phyloP scores from a whole-genome alignment of 495 filamentous ascomycete species.

The Penicillium daleae region DNA sequence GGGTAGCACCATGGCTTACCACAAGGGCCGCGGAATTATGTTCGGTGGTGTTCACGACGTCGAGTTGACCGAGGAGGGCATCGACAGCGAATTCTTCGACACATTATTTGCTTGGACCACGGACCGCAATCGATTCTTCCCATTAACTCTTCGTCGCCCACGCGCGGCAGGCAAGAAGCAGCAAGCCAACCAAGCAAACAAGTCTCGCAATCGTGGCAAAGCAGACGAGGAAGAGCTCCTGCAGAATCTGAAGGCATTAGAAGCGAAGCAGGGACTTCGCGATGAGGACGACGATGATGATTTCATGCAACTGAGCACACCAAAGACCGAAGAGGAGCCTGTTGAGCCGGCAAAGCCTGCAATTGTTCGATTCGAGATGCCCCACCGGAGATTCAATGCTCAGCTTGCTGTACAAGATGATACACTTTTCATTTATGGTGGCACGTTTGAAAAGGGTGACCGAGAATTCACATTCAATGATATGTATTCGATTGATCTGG shows the following conservation, averaged over 20 bases:
- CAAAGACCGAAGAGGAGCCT: constrained; percentile 56
- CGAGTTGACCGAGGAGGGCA: constrained; percentile 90
- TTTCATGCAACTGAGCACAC: constrained; percentile 41
- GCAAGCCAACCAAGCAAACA: constrained; percentile 57
- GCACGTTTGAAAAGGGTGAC: constrained; percentile 93
- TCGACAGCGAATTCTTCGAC: constrained; percentile 96
- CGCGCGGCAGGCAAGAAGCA: constrained; percentile 62
- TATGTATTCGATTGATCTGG: constrained; percentile 87
- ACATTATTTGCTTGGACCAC: constrained; percentile 87
- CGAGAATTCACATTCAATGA: constrained; percentile 94
- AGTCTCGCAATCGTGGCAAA: constrained; percentile 68
- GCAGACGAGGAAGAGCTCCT: constrained; percentile 90
- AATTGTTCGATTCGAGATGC: constrained; percentile 70
- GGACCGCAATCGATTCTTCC: constrained; percentile 92
- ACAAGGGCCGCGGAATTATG: constrained; percentile 88
- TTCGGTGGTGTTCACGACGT: constrained; percentile 97
- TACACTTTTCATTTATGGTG: constrained; percentile 88
- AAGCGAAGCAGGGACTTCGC: constrained; percentile 64
- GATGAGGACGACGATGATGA: constrained; percentile 62
- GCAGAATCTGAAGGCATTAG: constrained; percentile 77
- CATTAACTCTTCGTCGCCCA: constrained; percentile 73
- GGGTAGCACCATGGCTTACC: constrained; percentile 87
- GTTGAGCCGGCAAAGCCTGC: constrained; percentile 53
- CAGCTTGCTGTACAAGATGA: constrained; percentile 91
- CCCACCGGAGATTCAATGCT: constrained; percentile 86